phyloP scores from a whole-genome alignment of 148 eudicot genomes.

The Rhododendron molle region DNA sequence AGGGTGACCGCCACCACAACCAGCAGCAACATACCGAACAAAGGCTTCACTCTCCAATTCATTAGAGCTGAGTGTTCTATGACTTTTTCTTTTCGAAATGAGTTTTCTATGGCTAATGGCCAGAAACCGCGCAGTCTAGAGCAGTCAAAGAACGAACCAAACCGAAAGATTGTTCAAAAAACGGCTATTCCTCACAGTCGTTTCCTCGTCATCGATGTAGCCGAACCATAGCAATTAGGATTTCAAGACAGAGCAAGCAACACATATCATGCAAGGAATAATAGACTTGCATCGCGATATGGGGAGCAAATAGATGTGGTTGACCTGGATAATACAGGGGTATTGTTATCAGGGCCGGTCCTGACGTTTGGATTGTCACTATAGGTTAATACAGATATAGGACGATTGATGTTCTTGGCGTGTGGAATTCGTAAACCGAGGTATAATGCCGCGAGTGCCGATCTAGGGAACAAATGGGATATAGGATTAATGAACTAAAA shows the following conservation, averaged over 20 bases:
- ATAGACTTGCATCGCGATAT: too few relatives aligned
- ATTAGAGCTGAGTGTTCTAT: constrained; percentile 29
- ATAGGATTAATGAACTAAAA: not conserved
- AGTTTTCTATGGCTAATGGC: too few relatives aligned
- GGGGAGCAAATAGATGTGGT: too few relatives aligned
- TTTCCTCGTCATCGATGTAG: too few relatives aligned
- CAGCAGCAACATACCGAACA: constrained; percentile 44
- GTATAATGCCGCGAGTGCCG: not conserved
- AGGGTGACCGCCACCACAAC: constrained; percentile 45
- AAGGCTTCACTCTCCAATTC: constrained; percentile 49
- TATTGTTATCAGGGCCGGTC: not conserved
- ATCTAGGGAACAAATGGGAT: not conserved
- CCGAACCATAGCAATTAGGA: too few relatives aligned
- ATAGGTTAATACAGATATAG: not conserved
- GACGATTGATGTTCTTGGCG: not conserved
- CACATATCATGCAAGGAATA: too few relatives aligned
- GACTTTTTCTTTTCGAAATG: too few relatives aligned
- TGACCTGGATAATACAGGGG: not conserved
- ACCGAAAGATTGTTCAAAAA: not conserved
- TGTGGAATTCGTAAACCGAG: not conserved
- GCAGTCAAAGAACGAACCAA: not conserved
- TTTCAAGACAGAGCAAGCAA: too few relatives aligned
- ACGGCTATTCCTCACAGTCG: too few relatives aligned
- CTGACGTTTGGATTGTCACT: not conserved
- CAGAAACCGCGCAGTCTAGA: too few relatives aligned